Evolutionary conservation across 176 grass and related monocot species (phyloP).

Genomic region (Guadua angustifolia): DNA sequence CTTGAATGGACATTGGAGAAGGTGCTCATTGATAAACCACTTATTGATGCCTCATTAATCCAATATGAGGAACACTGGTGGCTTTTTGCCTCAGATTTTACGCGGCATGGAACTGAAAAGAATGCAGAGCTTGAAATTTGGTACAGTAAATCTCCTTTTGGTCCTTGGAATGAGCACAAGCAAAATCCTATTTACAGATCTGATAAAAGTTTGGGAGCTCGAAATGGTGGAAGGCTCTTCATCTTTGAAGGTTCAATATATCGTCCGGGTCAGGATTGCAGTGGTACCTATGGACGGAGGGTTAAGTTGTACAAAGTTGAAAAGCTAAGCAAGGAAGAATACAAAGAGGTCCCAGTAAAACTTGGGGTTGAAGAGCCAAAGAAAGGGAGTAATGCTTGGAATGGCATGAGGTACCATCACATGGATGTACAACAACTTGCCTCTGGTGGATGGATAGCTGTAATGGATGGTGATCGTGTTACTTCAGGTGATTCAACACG

Average conservation of each 20-base stretch:
- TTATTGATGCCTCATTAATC: constrained; percentile 79
- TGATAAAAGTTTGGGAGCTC: constrained; percentile 93
- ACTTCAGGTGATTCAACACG: constrained; percentile 82
- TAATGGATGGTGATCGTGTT: constrained; percentile 95
- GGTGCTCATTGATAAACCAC: constrained; percentile 81
- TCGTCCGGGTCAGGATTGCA: constrained; percentile 91
- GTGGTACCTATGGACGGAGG: constrained; percentile 79
- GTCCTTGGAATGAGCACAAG: constrained; percentile 90
- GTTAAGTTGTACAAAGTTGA: constrained; percentile 83
- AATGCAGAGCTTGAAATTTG: constrained; percentile 99
- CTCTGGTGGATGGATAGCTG: constrained; percentile 89
- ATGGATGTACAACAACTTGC: constrained; percentile 77
- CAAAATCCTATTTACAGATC: constrained; percentile 89
- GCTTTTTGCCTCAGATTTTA: constrained; percentile 95
- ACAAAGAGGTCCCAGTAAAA: constrained; percentile 75
- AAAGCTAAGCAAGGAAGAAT: constrained; percentile 89
- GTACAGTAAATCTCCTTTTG: constrained; percentile 85
- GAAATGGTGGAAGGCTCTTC: constrained; percentile 92
- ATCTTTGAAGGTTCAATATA: constrained; percentile 82
- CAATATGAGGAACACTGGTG: constrained; percentile 79
- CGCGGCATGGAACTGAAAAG: constrained; percentile 76
- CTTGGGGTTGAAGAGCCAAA: constrained; percentile 74
- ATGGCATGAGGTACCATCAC: constrained; percentile 97
- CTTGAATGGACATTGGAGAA: constrained; percentile 94
- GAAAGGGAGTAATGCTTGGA: constrained; percentile 97